Conservation (phyloP, 345 rosid genomes). For the Psidium friedrichsthalianum region DNA sequence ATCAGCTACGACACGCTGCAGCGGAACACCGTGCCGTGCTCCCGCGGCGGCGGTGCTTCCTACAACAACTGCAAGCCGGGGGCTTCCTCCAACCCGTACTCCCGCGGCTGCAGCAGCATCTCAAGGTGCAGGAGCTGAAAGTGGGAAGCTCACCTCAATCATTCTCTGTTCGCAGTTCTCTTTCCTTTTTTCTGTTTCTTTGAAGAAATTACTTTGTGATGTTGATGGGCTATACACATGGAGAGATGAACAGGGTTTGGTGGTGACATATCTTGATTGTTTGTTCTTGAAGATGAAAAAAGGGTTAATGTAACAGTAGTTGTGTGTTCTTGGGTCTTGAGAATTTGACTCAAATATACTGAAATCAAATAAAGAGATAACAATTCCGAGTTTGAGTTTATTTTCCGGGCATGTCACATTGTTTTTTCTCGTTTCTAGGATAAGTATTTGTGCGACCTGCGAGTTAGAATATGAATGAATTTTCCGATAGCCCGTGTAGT, state of each 20-base stretch:
- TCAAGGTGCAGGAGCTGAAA: conserved; percentile 71
- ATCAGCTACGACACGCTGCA: conserved; percentile 91
- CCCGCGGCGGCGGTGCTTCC: conserved; percentile 89
- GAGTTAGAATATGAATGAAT: background rate
- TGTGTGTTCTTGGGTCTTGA: background rate
- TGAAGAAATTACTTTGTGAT: background rate
- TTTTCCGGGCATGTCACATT: background rate
- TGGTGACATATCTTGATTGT: background rate
- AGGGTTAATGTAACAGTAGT: background rate
- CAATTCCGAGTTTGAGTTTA: background rate
- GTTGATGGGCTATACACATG: background rate
- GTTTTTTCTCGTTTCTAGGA: background rate
- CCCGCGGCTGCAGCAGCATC: conserved; percentile 79
- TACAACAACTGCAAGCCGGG: conserved; percentile 83
- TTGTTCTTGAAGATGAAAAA: background rate
- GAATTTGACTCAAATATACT: background rate
- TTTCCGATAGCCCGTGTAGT: background rate
- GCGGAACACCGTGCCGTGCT: conserved; percentile 89
- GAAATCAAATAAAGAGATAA: background rate
- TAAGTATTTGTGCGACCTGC: background rate
- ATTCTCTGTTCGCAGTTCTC: background rate
- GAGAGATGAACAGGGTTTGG: too few species aligned
- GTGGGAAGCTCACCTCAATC: background rate
- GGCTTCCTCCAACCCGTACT: conserved; percentile 73
- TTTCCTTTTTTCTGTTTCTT: background rate